phyloP scores from a whole-genome alignment of 176 grass and related monocot genomes.

The Aegilops sharonensis region DNA sequence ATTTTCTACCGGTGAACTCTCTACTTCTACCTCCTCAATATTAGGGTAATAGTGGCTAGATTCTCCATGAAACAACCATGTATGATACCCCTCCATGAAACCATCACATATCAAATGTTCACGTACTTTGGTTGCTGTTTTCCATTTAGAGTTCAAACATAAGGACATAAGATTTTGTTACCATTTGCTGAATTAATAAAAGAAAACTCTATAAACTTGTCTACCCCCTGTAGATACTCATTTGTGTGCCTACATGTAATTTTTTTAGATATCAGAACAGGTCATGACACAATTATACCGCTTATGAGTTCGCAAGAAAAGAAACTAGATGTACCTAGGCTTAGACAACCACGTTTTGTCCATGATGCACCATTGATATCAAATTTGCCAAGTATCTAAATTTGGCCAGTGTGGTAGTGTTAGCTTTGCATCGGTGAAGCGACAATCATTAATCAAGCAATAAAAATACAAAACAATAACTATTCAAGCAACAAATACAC shows the following conservation, averaged over 20 bases:
- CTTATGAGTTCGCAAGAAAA: neutral
- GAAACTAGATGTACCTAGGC: neutral
- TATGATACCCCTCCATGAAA: neutral
- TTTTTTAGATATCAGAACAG: neutral
- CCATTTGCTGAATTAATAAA: neutral
- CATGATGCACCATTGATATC: neutral
- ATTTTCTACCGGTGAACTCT: too few species aligned
- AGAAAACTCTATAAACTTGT: neutral
- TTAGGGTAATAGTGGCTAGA: neutral
- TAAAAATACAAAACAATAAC: too few species aligned
- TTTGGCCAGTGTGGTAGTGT: too few species aligned
- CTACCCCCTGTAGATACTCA: neutral
- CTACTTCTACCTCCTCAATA: neutral
- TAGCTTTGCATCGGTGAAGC: too few species aligned
- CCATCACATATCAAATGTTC: slow-evolving; percentile 10
- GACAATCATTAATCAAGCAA: too few species aligned
- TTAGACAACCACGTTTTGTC: neutral
- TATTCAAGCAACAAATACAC: too few species aligned
- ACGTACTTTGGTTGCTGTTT: neutral
- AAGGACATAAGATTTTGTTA: neutral
- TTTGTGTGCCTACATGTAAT: neutral
- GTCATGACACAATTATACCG: neutral
- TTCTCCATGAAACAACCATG: neutral
- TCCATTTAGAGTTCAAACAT: neutral
- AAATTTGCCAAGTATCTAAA: too few species aligned